These are phyloP conservation scores for Clarireedia sp. DNA, from an alignment of 2,329 filamentous ascomycete species.

Conservation along the genomic window DNA sequence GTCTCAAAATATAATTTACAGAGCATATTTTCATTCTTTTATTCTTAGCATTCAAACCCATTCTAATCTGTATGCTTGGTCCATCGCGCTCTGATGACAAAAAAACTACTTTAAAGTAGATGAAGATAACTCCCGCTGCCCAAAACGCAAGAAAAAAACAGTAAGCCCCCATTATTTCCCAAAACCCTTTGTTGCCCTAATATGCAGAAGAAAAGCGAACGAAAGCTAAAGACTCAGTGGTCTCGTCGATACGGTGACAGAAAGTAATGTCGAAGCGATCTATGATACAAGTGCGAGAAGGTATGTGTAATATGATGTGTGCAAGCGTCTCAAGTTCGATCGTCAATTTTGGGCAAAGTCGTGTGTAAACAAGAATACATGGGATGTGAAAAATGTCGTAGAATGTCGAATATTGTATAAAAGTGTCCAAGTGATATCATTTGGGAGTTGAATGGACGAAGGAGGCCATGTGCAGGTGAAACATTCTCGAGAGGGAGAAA, in stretches of 20 bases:
- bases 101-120: neutral
- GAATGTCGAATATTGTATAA: too few species aligned
- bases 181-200: slow-evolving; percentile 5
- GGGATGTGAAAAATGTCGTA: neutral
- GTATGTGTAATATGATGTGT: slow-evolving; percentile 6
- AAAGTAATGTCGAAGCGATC: slow-evolving; percentile 1
- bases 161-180: slow-evolving; percentile 1
- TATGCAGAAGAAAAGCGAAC: slow-evolving; percentile 9
- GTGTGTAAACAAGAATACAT: slow-evolving; percentile 1
- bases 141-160: neutral
- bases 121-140: neutral
- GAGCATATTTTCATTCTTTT: slow-evolving; percentile 5
- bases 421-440: neutral
- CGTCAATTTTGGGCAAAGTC: neutral
- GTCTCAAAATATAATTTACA: slow-evolving; percentile 4
- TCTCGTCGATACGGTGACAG: neutral
- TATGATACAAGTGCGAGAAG: slow-evolving; percentile 9
- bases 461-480: neutral
- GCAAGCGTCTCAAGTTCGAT: neutral
- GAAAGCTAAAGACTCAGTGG: neutral
- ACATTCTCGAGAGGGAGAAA: neutral
- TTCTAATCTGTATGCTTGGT: slow-evolving; percentile 9
- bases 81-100: neutral
- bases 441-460: neutral
- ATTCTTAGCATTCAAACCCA: neutral